Evolutionary conservation across 2,329 filamentous ascomycete species (phyloP).

Genomic region (Paecilomyces niveus): DNA sequence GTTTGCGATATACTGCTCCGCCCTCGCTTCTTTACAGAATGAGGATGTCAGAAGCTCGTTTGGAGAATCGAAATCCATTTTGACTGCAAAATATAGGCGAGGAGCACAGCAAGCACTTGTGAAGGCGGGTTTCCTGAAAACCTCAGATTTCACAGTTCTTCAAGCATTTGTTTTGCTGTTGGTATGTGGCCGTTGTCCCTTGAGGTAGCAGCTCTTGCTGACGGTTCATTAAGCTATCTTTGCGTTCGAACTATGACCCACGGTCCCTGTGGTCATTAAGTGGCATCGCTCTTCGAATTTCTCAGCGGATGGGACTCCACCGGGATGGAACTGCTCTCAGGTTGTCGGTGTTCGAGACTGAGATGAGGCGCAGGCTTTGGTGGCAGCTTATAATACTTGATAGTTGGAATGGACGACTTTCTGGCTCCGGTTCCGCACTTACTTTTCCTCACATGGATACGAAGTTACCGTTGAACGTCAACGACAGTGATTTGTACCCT

Average conservation of each 20-base stretch:
- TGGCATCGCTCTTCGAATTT: conserved; percentile 56
- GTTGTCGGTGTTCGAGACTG: conserved; percentile 56
- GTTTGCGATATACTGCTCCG: conserved; percentile 26
- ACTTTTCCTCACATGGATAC: neutral
- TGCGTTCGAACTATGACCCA: conserved; percentile 30
- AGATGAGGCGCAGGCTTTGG: conserved; percentile 63
- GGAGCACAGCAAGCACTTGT: conserved; percentile 14
- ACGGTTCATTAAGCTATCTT: no score
- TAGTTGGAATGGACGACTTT: no score
- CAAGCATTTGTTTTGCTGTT: conserved; percentile 55
- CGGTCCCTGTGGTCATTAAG: conserved; percentile 55
- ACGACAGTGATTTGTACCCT: conserved; percentile 34
- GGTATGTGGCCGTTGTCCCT: conserved; percentile 4
- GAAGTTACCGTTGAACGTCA: conserved; percentile 34
- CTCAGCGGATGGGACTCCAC: conserved; percentile 61
- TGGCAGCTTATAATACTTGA: conserved; percentile 39
- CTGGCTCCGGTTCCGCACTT: no score
- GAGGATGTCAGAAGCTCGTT: conserved; percentile 13
- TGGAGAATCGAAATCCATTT: conserved; percentile 11
- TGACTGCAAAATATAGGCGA: conserved; percentile 15
- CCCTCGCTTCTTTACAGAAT: conserved; percentile 21
- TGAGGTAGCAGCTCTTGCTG: no score
- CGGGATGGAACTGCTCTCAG: conserved; percentile 52
- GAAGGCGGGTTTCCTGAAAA: conserved; percentile 12
- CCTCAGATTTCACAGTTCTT: conserved; percentile 47